Evolutionary conservation across 129 eudicot genomes (phyloP), one percentile per base, ranked within the genome.

Genomic region (Glebionis coronaria): DNA sequence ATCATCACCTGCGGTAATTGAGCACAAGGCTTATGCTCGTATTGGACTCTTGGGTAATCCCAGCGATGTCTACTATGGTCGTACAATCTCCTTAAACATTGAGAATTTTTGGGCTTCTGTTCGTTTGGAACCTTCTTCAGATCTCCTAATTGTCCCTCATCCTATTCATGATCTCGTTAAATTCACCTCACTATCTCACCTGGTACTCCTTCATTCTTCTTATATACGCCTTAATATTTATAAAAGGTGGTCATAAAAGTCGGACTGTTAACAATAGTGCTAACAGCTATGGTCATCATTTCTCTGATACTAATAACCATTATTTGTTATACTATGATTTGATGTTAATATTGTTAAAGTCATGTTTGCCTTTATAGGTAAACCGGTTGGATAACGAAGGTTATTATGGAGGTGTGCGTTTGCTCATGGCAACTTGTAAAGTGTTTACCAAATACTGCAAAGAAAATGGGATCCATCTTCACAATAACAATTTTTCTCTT

Each of bases 381-480:
- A 61, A 75, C 20, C 84, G 97, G 68, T 67, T 93, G 67, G 68
- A 77, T 4, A 84, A 63, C 59, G 97, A 86, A 79, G 99, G 99
- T 38, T 93, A 86, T 76, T 93, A 93, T 63, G 99, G 99, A 72
- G 99, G 99, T 16, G 95, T 89, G 12, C 88, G 99, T 12, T 67
- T 93, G 74, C 83, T 93, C 14, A 93, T 93, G 99, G 99, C 99
- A 4, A 79, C 81, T 29, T 88, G 97, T 55, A 93, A 86, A 72
- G 80, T 89, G 13, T 93, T 93, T 49, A 79, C 60, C 44, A 75
- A 63, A 16, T 79, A 89, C 59, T 93, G 99, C 83, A 86, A 81
- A 70, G 89, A 84, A 25, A 79, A 86, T 12, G 69, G 68, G 54
- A 82, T 93, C 54, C 55, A 54, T 63, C 83, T 93, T 63, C 95